phyloP scores from a whole-genome alignment of 352 stramenopile genomes.

The Plasmopara muralis region DNA sequence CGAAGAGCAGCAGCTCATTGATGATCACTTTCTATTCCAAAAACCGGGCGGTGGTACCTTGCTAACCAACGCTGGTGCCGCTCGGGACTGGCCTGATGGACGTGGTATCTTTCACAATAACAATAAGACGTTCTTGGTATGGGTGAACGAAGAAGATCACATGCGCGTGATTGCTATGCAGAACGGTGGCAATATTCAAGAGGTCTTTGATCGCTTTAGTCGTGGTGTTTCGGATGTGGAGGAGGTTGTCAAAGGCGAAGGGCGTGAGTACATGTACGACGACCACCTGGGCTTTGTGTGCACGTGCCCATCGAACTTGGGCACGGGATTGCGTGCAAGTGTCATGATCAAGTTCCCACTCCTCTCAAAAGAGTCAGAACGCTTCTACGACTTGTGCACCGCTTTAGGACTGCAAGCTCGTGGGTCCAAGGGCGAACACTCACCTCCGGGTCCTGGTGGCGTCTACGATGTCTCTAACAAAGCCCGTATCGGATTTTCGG shows the following conservation, averaged over 20 bases:
- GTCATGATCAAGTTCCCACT: conserved; percentile 70
- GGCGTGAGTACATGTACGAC: conserved; percentile 64
- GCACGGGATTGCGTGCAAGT: conserved; percentile 54
- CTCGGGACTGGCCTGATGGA: conserved; percentile 76
- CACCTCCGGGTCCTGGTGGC: conserved; percentile 47
- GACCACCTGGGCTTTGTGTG: conserved; percentile 61
- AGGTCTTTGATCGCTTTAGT: conserved; percentile 79
- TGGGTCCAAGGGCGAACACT: conserved; percentile 28
- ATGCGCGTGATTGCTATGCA: conserved; percentile 76
- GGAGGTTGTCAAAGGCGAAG: conserved; percentile 36
- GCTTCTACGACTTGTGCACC: too few species aligned
- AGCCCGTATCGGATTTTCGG: too few species aligned
- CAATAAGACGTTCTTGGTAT: conserved; percentile 77
- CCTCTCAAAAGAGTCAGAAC: conserved; percentile 20
- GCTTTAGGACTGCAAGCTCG: too few species aligned
- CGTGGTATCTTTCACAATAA: conserved; percentile 7
- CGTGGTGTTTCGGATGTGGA: conserved; percentile 28
- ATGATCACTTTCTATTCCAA: conserved; percentile 85
- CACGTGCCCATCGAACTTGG: conserved; percentile 66
- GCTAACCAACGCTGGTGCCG: conserved; percentile 64
- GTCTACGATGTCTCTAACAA: conserved; percentile 16
- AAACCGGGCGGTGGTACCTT: conserved; percentile 76
- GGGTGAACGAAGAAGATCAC: conserved; percentile 79
- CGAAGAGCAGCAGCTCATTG: conserved; percentile 23
- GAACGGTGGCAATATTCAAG: conserved; percentile 68